These are phyloP conservation scores for Strigomonas culicis DNA, from an alignment of 208 protist species.

Conservation along the genomic window DNA sequence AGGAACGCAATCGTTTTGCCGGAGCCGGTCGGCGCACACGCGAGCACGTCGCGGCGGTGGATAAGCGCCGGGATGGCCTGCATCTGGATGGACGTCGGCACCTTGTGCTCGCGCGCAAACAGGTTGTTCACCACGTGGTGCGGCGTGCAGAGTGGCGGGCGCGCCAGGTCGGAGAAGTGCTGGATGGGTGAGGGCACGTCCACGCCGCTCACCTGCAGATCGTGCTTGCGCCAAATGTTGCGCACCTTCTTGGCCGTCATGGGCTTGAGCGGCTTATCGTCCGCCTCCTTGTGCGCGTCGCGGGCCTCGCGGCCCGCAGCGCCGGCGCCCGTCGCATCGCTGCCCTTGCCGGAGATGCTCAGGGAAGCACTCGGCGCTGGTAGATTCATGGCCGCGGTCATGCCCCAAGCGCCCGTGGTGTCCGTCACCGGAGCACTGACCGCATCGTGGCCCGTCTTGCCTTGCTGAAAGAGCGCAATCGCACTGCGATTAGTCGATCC, in stretches of 20 bases:
- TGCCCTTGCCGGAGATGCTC: background rate
- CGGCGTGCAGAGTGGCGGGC: slow-evolving; percentile 72
- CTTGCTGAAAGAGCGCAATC: too few relatives aligned
- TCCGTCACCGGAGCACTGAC: too few relatives aligned
- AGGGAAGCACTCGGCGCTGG: too few relatives aligned
- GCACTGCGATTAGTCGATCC: background rate
- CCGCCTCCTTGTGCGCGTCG: background rate
- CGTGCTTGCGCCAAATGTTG: slow-evolving; percentile 82
- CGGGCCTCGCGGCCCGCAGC: background rate
- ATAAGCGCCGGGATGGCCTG: slow-evolving; percentile 94
- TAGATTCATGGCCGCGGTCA: too few relatives aligned
- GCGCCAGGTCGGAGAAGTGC: slow-evolving; percentile 80
- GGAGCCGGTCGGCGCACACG: slow-evolving; percentile 89
- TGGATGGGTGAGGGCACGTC: slow-evolving; percentile 81
- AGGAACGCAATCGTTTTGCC: slow-evolving; percentile 96
- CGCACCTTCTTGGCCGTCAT: slow-evolving; percentile 76
- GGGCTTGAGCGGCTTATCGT: slow-evolving; percentile 49
- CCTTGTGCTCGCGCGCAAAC: slow-evolving; percentile 74
- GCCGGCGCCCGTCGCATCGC: background rate
- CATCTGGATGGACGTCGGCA: slow-evolving; percentile 97
- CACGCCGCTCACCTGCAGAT: slow-evolving; percentile 66
- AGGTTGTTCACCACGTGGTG: slow-evolving; percentile 80
- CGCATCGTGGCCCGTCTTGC: too few relatives aligned
- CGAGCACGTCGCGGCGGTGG: slow-evolving; percentile 82
- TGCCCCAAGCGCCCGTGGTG: too few relatives aligned